Evolutionary conservation across 306 rosid species (phyloP), one percentile per base, ranked within the genome.

Genomic region (Heteromeles arbutifolia): DNA sequence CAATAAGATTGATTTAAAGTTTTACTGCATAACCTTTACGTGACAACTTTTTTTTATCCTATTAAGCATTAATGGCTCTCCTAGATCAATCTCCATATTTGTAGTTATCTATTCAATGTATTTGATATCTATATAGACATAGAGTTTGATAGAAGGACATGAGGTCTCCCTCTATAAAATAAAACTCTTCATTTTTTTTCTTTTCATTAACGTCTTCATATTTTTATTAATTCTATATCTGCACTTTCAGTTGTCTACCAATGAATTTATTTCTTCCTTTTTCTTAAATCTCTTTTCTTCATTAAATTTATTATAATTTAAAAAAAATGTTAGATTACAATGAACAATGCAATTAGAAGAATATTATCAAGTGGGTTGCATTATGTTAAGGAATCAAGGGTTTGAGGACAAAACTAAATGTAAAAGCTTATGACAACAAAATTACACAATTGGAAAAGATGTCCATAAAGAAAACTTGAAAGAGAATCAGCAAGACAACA

Each of bases 41-140:
- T 15, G 77, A 54, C 25, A 77, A 72, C 69, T 74, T 57, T 37
- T 37, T 66, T 77, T 31, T 57, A 41, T 57, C 65, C 74, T 31
- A 12, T 66, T 74, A 1, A 32, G 74, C 44, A 41, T 41, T 41
- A 9, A 41, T 10, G 12, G 44, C 44, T 41, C 44, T 41, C 52
- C 24, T 81, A 29, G 88, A 90, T 80, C 83, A 84, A 56, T 77
- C 73, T 0, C 84, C 82, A 13, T 41, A 75, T 66, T 87, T 88
- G 18, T 87, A 82, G 80, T 72, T 69, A 4, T 64, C 12, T 26
- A 44, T 64, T 18, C 43, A 44, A 29, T n/a, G 34, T 28, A 18
- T 70, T 70, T 53, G 18, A 69, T 48, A 52, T 52, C 8, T 50
- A 48, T 17, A 69, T 69, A 26, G 25, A 9, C 18, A 9, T 17